Base-by-base conservation (phyloP, 2,329 filamentous ascomycete genomes). In the Penicillium sp. region DNA sequence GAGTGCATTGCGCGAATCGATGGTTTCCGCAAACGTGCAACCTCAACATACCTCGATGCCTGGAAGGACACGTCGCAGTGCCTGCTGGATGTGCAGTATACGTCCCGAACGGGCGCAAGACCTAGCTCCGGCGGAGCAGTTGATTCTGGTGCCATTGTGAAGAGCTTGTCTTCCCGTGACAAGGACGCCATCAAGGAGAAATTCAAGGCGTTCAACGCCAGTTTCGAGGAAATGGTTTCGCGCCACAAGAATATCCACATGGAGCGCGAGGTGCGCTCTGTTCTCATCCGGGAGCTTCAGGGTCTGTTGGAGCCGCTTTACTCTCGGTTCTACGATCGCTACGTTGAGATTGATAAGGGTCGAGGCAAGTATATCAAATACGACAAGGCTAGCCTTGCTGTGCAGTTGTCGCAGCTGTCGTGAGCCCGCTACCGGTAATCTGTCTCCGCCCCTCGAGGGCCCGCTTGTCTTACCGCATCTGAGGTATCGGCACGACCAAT, bases 311-410 rank as follows among this genome's bases (percentile, higher is more conserved):
- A 97, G 72, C 90, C 91, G 46, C 77, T 98, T 11, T 98, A 98
- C 72, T 86, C 86, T 53, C 81, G 93, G 39, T 98, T 98, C 72
- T 97, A 89, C 83, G 93, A 97, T 70, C 81, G 91, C 27, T 98
- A 98, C 66, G 90, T 96, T 66, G 93, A 97, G 71, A 84, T 97
- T 55, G 91, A 97, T 72, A 96, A 95, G 75, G 93, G 93, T 50
- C 94, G 90, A 72, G 91, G 91, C 58, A 98, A 98, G 71, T 95
- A 97, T 70, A 90, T 95, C 67, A 96, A 95, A 74, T 97, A 95
- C 67, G 90, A 96, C 73, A 96, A 96, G 75, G 77, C 77, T 36
- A 81, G 83, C 41, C 84, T 98, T 61, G 82, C 86, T 40, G 80
- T 81, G 24, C 71, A 78, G 51, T 65, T 85, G 61, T 73, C 76